Evolutionary conservation across 2,329 filamentous ascomycete genomes (phyloP), one percentile per base, ranked within the genome.

Genomic region (Penicillium sp.): DNA sequence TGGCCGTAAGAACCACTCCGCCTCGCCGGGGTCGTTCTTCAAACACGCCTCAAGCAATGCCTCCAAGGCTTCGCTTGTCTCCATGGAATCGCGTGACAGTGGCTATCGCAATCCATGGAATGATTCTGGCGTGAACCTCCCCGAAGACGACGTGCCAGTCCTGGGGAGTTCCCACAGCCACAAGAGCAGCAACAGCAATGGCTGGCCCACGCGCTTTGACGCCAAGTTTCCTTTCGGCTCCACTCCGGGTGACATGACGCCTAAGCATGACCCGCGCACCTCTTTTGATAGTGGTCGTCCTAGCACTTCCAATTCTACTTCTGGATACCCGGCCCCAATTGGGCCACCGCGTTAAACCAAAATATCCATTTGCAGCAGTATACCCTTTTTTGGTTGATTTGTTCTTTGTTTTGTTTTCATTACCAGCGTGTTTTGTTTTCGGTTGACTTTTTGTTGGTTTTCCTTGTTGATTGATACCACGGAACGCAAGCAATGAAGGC

Each of bases 21-120:
- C 90, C 61, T 89, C 89, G 31, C 87, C 88, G 56, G 88, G 82
- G 54, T 89, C 87, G 34, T 86, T 97, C 68, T 96, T 96, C 80
- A 96, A 95, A 75, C 86, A 87, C 60, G 91, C 91, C 53, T 91
- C 87, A 19, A 87, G 77, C 75, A 92, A 92, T 64, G 87, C 88
- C 47, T 96, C 92, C 58, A 96, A 95, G 75, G 93, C 92, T 41
- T 96, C 92, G 29, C 83, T 97, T 60, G 91, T 95, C 61, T 95
- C 90, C 55, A 91, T 96, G 70, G 92, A 97, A 73, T 96, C 91
- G 41, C 90, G 90, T 30, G 88, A 92, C 67, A 95, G 90, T 75
- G 89, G 89, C 60, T 95, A 95, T 71, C 88, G 91, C 72, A 95
- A 96, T 74, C 91, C 91, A 54, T 97, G 92, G 92, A 96, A 96